These are phyloP conservation scores for Fusarium sp. DNA, from an alignment of 2,329 filamentous ascomycete species.

Conservation along the genomic window DNA sequence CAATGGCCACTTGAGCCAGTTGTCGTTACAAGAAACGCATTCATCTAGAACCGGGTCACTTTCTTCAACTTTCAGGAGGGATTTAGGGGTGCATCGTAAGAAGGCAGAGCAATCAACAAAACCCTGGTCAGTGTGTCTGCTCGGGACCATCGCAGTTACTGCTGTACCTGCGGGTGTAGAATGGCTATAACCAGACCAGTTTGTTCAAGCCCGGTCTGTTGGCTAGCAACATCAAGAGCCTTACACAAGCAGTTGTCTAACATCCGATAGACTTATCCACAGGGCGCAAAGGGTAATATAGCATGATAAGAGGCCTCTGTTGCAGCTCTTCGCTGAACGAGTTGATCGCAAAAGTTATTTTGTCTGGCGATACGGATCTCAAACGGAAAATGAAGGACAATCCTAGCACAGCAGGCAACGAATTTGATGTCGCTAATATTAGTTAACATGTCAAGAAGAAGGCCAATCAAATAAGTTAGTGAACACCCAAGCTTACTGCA, in stretches of 20 bases:
- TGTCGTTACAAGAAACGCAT: conserved; percentile 2
- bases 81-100: neutral
- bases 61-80: neutral
- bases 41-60: neutral
- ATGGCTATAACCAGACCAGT: neutral
- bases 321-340: neutral
- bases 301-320: neutral
- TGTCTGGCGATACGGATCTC: conserved; percentile 20
- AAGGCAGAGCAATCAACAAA: conserved; percentile 1
- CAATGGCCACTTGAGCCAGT: conserved; percentile 5
- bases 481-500: conserved; percentile 25
- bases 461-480: conserved; percentile 27
- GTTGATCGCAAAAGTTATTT: conserved; percentile 24
- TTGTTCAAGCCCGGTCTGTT: neutral
- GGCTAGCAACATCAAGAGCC: neutral
- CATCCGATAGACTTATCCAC: neutral
- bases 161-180: neutral
- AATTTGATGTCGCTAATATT: conserved; percentile 40
- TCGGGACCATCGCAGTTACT: conserved; percentile 1
- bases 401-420: conserved; percentile 43
- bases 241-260: neutral
- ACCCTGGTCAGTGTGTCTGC: neutral
- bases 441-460: conserved; percentile 26
- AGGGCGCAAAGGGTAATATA: neutral
- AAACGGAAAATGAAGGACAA: conserved; percentile 25